Evolutionary conservation across 2,329 filamentous ascomycete species (phyloP).

Genomic region (Sporothrix pseudoabietina): DNA sequence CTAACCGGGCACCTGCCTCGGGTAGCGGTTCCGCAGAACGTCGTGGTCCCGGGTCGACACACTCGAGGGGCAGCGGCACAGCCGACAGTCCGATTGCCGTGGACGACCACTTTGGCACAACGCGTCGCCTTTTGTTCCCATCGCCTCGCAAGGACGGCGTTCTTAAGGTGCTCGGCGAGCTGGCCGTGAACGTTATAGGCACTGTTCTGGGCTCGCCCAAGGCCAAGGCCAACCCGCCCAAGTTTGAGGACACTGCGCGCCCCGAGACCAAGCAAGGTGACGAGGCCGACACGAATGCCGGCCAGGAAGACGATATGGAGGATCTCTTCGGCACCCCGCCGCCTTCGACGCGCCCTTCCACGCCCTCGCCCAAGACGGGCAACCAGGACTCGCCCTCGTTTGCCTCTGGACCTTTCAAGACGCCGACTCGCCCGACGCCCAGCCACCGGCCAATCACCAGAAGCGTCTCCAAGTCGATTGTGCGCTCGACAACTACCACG

Average conservation of each 20-base stretch:
- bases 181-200: conserved; percentile 54
- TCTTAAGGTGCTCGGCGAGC: conserved; percentile 62
- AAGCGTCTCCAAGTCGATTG: conserved; percentile 59
- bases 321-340: conserved; percentile 68
- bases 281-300: conserved; percentile 47
- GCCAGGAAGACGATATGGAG: conserved; percentile 42
- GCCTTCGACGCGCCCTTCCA: conserved; percentile 48
- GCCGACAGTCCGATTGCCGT: conserved; percentile 59
- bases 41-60: conserved; percentile 51
- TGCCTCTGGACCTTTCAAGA: conserved; percentile 57
- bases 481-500: conserved; percentile 47
- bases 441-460: conserved; percentile 63
- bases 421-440: conserved; percentile 63
- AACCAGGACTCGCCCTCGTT: conserved; percentile 38
- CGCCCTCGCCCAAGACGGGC: conserved; percentile 51
- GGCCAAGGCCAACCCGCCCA: conserved; percentile 39
- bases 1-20: conserved; percentile 39
- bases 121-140: conserved; percentile 73
- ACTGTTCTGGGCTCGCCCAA: conserved; percentile 38
- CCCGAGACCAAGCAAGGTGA: conserved; percentile 35
- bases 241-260: conserved; percentile 15
- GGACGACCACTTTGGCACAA: conserved; percentile 56
- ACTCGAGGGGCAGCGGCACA: conserved; percentile 59
- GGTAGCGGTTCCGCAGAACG: conserved; percentile 38
- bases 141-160: conserved; percentile 69